Base-by-base conservation (phyloP, 176 grass and related monocot species). In the Microstegium vimineum region DNA sequence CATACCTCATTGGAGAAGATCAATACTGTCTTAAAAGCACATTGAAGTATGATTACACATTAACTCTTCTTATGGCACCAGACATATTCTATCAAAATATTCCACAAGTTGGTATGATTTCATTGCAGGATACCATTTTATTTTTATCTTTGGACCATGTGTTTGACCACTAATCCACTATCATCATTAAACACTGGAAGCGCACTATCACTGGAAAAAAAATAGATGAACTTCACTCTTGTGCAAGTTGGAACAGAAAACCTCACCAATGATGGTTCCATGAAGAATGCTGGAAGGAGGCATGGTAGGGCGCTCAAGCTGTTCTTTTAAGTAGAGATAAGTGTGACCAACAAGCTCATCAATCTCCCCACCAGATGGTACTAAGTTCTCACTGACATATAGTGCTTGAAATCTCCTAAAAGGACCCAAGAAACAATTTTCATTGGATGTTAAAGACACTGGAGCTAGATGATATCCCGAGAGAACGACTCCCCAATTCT, bases 271-370 rank as follows among this genome's bases (percentile, higher is more conserved):
- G 45, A 98, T 89, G 71, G 93, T 98, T 78, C 93, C 96, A 87
- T 98, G 96, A 85, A 98, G 93, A 80, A 98, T 95, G 84, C 86
- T 93, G 66, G 96, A 95, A 45, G 93, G 96, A 88, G 90, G 90
- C 36, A 90, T 69, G 40, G 71, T 8, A 73, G 85, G 74, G 33
- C 81, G 80, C 77, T 91, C 85, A 83, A 98, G 84, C 18, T 95
- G 96, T 77, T 98, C 93, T 84, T 98, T 95, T 47, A 98, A 74
- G 86, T 98, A 98, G 27, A 98, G 82, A 80, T 90, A 98, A 62
- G 87, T 85, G 78, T 98, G 96, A 61, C 96, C 96, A 30, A 95
- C 73, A 63, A 98, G 90, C 67, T 95, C 93, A 40, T 98, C 93
- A 72, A 82, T 88, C 84, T 95, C 93, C 23, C 89, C 88, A 69